phyloP scores from a whole-genome alignment of 202 grass and related monocot genomes.

The Setaria viridis region DNA sequence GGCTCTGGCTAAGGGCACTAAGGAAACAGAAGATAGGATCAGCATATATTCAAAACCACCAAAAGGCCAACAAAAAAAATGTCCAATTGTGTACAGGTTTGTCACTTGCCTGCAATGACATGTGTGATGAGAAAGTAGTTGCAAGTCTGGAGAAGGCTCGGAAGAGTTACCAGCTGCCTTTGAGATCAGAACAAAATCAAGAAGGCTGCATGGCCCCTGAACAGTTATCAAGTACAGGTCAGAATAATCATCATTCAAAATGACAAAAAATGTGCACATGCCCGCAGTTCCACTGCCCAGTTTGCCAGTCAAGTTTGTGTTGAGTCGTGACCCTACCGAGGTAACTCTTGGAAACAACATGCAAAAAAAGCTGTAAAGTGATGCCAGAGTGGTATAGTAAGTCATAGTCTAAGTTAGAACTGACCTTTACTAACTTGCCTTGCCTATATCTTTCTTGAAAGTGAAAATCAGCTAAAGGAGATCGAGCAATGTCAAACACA shows the following conservation, averaged over 20 bases:
- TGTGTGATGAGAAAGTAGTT: constrained; percentile 71
- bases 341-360: constrained; percentile 13
- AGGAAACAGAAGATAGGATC: constrained; percentile 44
- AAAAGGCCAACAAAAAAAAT: constrained; percentile 35
- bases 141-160: constrained; percentile 43
- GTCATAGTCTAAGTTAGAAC: constrained; percentile 26
- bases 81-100: constrained; percentile 36
- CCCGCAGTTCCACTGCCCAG: not conserved
- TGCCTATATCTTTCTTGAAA: constrained; percentile 85
- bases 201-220: constrained; percentile 67
- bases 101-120: constrained; percentile 94
- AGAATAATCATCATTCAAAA: constrained; percentile 29
- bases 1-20: constrained; percentile 69
- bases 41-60: constrained; percentile 23
- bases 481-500: constrained; percentile 70
- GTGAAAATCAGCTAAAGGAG: constrained; percentile 91
- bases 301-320: constrained; percentile 30
- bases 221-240: constrained; percentile 36
- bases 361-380: constrained; percentile 7
- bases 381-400: constrained; percentile 24
- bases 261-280: constrained; percentile 1
- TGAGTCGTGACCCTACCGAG: constrained; percentile 15
- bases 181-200: constrained; percentile 94
- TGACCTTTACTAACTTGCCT: constrained; percentile 77
- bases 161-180: constrained; percentile 61